phyloP scores from a whole-genome alignment of 768 basidiomycete genomes.

The Hysterangium stoloniferum region DNA sequence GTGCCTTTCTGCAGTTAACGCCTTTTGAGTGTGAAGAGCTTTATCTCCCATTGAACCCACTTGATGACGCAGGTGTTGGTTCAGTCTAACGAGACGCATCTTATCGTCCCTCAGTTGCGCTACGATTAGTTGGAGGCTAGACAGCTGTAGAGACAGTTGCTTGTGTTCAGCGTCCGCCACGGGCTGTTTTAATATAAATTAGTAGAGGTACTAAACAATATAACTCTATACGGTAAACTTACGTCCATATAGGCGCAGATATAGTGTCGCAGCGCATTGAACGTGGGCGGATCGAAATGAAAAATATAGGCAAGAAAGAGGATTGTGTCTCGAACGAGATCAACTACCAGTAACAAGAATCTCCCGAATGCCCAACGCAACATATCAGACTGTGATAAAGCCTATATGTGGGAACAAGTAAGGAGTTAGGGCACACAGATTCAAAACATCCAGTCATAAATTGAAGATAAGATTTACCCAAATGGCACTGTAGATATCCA shows the following conservation, averaged over 20 bases:
- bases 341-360: neutral
- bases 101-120: neutral
- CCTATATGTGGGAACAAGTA: neutral
- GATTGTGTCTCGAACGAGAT: neutral
- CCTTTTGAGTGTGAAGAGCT: neutral
- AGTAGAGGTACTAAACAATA: neutral
- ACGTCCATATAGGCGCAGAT: neutral
- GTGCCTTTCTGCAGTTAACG: neutral
- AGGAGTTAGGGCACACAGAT: neutral
- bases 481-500: neutral
- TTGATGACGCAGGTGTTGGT: neutral
- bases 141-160: neutral
- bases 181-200: neutral
- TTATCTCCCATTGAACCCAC: neutral
- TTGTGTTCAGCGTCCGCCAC: neutral
- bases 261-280: neutral
- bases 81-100: neutral
- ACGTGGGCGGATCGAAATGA: constrained; percentile 4
- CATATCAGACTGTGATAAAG: neutral
- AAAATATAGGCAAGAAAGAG: constrained; percentile 1
- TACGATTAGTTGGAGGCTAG: neutral
- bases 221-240: neutral
- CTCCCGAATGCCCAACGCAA: neutral
- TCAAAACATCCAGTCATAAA: neutral
- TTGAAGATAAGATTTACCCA: too few species aligned